A percentile compares a stretch with the other conserved stretches of the same genome.
phyloP scores from a whole-genome alignment of 2,329 filamentous ascomycete species.

The Orbilia oligospora region DNA sequence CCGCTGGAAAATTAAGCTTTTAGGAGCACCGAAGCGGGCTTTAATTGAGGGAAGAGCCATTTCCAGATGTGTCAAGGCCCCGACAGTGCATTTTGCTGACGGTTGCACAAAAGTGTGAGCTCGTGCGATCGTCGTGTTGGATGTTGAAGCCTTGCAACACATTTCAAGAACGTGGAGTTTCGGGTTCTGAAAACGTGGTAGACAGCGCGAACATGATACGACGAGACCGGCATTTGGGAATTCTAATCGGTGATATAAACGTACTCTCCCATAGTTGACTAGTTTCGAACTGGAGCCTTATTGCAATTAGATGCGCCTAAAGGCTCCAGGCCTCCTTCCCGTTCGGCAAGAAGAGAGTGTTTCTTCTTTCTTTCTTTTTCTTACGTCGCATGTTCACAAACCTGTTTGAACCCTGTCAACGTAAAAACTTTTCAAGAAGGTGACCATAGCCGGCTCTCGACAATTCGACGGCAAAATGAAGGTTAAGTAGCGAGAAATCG shows the following conservation, averaged over 20 bases:
- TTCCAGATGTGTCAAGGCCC: background rate
- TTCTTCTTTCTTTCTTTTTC: no score
- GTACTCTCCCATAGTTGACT: background rate
- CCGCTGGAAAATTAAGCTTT: constrained; percentile 31
- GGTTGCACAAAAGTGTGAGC: constrained; percentile 15
- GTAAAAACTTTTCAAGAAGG: background rate
- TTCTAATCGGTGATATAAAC: no score
- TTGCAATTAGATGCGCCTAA: constrained; percentile 3
- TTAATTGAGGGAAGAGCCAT: background rate
- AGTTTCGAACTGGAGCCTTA: background rate
- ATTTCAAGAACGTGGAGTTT: background rate
- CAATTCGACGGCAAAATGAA: constrained; percentile 17
- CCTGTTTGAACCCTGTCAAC: constrained; percentile 4
- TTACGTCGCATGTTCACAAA: background rate
- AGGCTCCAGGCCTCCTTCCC: constrained; percentile 2
- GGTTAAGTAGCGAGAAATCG: constrained; percentile 5
- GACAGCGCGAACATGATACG: background rate
- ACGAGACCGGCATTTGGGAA: no score
- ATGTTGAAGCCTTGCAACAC: constrained; percentile 27
- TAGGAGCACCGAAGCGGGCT: background rate
- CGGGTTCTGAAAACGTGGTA: constrained; percentile 4
- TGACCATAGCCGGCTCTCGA: background rate
- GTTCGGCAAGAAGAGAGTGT: constrained; percentile 4
- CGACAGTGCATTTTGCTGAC: background rate
- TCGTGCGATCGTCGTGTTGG: constrained; percentile 22